Evolutionary conservation across 768 basidiomycete species (phyloP), one percentile per base, ranked within the genome.

Genomic region (Trametes cingulata): DNA sequence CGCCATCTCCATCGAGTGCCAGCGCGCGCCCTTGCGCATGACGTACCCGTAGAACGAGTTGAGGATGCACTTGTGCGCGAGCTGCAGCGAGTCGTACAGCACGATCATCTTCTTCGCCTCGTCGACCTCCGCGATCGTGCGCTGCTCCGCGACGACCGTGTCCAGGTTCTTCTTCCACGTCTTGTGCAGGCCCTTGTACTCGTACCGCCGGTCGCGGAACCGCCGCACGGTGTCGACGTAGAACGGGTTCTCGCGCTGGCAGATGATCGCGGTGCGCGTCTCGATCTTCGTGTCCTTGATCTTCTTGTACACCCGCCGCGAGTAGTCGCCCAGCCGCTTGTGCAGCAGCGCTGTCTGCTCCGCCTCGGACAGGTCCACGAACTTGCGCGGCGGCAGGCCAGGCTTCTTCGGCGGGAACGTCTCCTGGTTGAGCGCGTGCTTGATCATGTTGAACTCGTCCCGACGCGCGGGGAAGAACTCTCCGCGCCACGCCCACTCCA

Each of bases 1-100:
- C 0, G 97, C 97, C 97, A 99, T 99, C 78, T 99, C 97, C 97
- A 99, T 98, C 27, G 96, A 98, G 73, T 98, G 95, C 97, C 97
- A 99, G 29, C 97, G 81, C 17, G 97, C 97, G 52, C 97, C 97
- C 72, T 99, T 98, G 40, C 97, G 87, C 97, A 98, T 98, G 72
- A 99, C 96, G 68, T 99, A 99, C 36, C 97, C 97, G 71, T 99
- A 99, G 81, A 99, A 99, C 3, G 97, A 98, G 79, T 99, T 99
- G 65, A 99, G 85, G 71, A 99, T 99, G 71, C 95, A 98, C 78
- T 99, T 99, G 83, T 99, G 97, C 3, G 97, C 97, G 25, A 99
- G 87, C 73, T 99, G 97, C 35, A 99, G 83, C 4, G 97, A 98
- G 73, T 98, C 97, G 76, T 98, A 99, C 10, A 99, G 75, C 22